These are phyloP conservation scores for Conticribra guillardii DNA, from an alignment of 108 stramenopile species.

Conservation along the genomic window DNA sequence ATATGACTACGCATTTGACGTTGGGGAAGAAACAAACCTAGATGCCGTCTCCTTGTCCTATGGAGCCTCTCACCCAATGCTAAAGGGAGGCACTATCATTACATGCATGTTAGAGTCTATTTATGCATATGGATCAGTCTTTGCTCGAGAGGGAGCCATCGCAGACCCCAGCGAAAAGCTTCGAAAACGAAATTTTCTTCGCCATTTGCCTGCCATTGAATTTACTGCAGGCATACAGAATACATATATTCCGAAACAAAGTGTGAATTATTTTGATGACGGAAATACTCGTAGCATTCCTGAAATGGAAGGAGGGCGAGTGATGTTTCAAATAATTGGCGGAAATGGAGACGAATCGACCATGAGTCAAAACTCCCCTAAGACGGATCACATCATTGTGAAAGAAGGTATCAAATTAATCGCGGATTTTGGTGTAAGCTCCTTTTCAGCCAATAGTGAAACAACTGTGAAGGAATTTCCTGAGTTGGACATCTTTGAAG, in stretches of 20 bases:
- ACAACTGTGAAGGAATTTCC: conserved; percentile 88
- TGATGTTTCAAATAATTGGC: conserved; percentile 57
- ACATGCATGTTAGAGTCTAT: conserved; percentile 84
- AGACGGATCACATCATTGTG: conserved; percentile 35
- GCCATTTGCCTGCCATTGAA: conserved; percentile 86
- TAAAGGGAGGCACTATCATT: conserved; percentile 84
- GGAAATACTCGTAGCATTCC: conserved; percentile 80
- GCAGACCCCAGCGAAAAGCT: conserved; percentile 74
- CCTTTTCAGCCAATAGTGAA: conserved; percentile 69
- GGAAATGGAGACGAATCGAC: conserved; percentile 1
- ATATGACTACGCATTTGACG: conserved; percentile 86
- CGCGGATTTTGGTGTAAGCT: conserved; percentile 75
- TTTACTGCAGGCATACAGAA: conserved; percentile 83
- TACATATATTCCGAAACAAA: conserved; percentile 80
- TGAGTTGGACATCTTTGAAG: conserved; percentile 88
- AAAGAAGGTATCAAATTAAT: conserved; percentile 80
- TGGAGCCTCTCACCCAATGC: conserved; percentile 85
- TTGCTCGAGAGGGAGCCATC: conserved; percentile 76
- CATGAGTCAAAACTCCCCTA: conserved; percentile 6
- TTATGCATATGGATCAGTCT: conserved; percentile 79
- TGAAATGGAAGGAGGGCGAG: conserved; percentile 76
- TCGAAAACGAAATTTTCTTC: conserved; percentile 80
- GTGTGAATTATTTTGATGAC: conserved; percentile 80
- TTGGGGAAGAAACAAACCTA: conserved; percentile 71
- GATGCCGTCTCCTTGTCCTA: conserved; percentile 82